These are phyloP conservation scores for Aspergillus cejpii DNA, from an alignment of 2,329 filamentous ascomycete genomes.

Conservation along the genomic window DNA sequence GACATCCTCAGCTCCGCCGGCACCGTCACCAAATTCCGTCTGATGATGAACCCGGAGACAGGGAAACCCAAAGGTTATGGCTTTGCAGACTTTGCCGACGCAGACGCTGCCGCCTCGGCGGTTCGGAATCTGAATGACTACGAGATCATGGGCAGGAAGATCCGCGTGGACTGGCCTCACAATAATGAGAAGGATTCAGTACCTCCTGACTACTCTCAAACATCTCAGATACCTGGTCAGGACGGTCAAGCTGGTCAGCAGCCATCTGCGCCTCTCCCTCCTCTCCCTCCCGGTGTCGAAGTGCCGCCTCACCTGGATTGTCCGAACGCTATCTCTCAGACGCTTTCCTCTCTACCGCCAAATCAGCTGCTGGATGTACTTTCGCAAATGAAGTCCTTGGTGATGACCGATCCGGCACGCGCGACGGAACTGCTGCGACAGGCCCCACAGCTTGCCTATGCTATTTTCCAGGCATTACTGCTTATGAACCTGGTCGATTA, in stretches of 20 bases:
- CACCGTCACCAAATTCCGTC: constrained; percentile 81
- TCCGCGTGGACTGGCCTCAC: constrained; percentile 93
- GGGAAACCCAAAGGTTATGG: constrained; percentile 93
- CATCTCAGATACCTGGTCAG: constrained; percentile 33
- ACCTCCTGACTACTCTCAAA: constrained; percentile 44
- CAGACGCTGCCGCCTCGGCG: constrained; percentile 84
- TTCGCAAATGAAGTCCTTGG: constrained; percentile 86
- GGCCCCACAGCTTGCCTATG: constrained; percentile 87
- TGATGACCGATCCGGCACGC: constrained; percentile 71
- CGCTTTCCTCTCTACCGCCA: constrained; percentile 76
- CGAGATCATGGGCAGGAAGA: constrained; percentile 89
- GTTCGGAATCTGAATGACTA: constrained; percentile 93
- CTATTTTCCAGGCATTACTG: constrained; percentile 88
- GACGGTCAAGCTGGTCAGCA: constrained; percentile 35
- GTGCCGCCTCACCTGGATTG: constrained; percentile 75
- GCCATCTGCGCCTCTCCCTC: constrained; percentile 58
- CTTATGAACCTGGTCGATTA: constrained; percentile 89
- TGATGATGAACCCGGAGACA: constrained; percentile 93
- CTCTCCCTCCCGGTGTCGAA: constrained; percentile 77
- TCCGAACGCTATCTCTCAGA: constrained; percentile 86
- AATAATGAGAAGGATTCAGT: constrained; percentile 71
- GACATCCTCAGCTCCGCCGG: constrained; percentile 89
- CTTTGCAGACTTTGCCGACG: constrained; percentile 91
- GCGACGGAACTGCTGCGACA: constrained; percentile 80
- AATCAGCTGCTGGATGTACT: constrained; percentile 89